A percentile compares a stretch with the other conserved stretches of the same genome.
Conservation (phyloP, 2,329 filamentous ascomycete species). For the Aspergillus pseudoviridinutans region DNA sequence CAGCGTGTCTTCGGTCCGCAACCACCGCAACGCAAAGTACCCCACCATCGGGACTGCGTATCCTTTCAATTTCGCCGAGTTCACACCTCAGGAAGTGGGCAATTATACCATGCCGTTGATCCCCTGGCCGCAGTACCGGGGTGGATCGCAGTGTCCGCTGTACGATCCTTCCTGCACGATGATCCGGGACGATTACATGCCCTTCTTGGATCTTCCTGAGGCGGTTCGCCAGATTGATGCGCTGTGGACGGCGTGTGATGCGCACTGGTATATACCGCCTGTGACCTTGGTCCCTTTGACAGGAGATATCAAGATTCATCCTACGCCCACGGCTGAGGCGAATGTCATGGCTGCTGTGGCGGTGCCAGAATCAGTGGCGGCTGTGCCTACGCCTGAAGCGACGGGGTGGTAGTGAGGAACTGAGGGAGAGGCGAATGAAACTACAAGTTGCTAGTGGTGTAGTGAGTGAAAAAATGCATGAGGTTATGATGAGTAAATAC, state of each 20-base stretch:
- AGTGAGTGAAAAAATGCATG: neutral
- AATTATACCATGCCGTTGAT: constrained; percentile 16
- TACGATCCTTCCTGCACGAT: constrained; percentile 13
- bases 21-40: constrained; percentile 20
- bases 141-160: constrained; percentile 16
- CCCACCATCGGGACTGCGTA: constrained; percentile 17
- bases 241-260: constrained; percentile 16
- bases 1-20: constrained; percentile 14
- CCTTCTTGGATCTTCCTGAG: constrained; percentile 17
- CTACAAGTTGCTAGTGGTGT: neutral
- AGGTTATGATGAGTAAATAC: too few species aligned
- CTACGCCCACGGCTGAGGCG: neutral
- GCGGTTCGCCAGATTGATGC: constrained; percentile 15
- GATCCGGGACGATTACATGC: constrained; percentile 20
- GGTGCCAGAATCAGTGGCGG: constrained; percentile 1
- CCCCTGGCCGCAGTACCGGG: constrained; percentile 20
- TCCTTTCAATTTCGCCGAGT: constrained; percentile 21
- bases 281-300: constrained; percentile 16
- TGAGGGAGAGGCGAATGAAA: too few species aligned
- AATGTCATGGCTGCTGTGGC: neutral
- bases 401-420: neutral
- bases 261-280: constrained; percentile 20
- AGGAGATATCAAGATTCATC: neutral
- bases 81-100: constrained; percentile 14
- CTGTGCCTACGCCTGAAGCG: constrained; percentile 1